A percentile compares a stretch with the other conserved stretches of the same genome.
Conservation (phyloP, 208 protist species). For the Leishmania arabica region DNA sequence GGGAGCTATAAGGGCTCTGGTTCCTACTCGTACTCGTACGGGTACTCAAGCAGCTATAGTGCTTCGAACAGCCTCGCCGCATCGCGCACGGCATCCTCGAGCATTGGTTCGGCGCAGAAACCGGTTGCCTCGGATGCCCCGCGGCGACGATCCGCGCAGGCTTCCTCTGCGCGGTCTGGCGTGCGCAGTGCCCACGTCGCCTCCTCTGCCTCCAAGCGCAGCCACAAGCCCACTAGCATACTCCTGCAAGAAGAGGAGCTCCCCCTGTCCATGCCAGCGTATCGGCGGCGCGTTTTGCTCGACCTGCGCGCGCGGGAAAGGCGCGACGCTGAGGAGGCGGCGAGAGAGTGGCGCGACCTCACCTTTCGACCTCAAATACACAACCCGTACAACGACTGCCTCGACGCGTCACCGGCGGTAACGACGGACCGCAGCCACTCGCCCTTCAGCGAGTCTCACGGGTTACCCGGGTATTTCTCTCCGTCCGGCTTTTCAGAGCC, state of each 20-base stretch:
- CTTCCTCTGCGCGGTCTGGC: background rate
- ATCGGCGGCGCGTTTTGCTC: conserved; percentile 64
- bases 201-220: conserved; percentile 6
- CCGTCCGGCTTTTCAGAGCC: conserved; percentile 14
- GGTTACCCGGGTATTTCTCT: conserved; percentile 7
- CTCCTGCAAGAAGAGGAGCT: conserved; percentile 26
- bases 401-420: background rate
- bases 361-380: conserved; percentile 56
- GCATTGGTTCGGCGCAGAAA: background rate
- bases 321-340: conserved; percentile 54
- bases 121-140: background rate
- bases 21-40: conserved; percentile 33
- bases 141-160: background rate
- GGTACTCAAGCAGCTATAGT: conserved; percentile 12
- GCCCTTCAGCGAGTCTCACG: conserved; percentile 5
- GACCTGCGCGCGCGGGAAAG: conserved; percentile 59
- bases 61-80: background rate
- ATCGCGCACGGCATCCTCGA: background rate
- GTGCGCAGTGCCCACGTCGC: background rate
- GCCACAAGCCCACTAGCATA: conserved; percentile 1
- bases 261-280: conserved; percentile 44
- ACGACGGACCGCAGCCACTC: conserved; percentile 26
- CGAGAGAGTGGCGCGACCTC: conserved; percentile 46
- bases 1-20: conserved; percentile 17
- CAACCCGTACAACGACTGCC: conserved; percentile 12